A percentile compares a stretch with the other conserved stretches of the same genome.
Conservation (phyloP, 2,329 filamentous ascomycete species). For the Claviceps spartinae region DNA sequence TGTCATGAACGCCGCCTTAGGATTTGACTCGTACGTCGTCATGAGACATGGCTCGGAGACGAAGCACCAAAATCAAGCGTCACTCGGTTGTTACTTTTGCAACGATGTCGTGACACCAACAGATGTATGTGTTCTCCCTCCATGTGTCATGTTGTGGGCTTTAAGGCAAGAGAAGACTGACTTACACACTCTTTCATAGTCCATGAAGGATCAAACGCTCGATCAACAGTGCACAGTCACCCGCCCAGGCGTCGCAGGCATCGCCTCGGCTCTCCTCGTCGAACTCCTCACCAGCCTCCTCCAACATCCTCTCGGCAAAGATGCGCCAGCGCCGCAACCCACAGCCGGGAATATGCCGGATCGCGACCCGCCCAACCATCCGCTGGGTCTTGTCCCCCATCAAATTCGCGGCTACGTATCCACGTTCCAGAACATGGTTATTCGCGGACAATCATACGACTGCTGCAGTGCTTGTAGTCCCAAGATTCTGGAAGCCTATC, state of each 20-base stretch:
- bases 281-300: conserved; percentile 79
- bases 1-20: conserved; percentile 90
- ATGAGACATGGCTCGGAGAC: conserved; percentile 80
- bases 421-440: conserved; percentile 59
- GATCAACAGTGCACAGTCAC: conserved; percentile 98
- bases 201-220: conserved; percentile 83
- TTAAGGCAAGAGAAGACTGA: neutral
- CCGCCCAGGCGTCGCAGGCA: conserved; percentile 78
- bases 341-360: conserved; percentile 30
- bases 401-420: conserved; percentile 67
- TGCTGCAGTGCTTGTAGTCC: conserved; percentile 70
- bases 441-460: conserved; percentile 63
- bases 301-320: conserved; percentile 65
- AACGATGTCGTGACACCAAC: conserved; percentile 92
- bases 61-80: conserved; percentile 40
- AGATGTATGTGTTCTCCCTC: conserved; percentile 51
- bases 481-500: conserved; percentile 54
- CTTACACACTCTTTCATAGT: conserved; percentile 36
- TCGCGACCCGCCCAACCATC: conserved; percentile 42
- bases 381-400: conserved; percentile 61
- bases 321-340: conserved; percentile 42
- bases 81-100: conserved; percentile 94
- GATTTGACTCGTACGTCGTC: conserved; percentile 92
- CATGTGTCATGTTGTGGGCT: neutral
- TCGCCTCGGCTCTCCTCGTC: conserved; percentile 81